Evolutionary conservation across 2,329 filamentous ascomycete species (phyloP), one percentile per base, ranked within the genome.

Genomic region (Xylariaceae sp.): DNA sequence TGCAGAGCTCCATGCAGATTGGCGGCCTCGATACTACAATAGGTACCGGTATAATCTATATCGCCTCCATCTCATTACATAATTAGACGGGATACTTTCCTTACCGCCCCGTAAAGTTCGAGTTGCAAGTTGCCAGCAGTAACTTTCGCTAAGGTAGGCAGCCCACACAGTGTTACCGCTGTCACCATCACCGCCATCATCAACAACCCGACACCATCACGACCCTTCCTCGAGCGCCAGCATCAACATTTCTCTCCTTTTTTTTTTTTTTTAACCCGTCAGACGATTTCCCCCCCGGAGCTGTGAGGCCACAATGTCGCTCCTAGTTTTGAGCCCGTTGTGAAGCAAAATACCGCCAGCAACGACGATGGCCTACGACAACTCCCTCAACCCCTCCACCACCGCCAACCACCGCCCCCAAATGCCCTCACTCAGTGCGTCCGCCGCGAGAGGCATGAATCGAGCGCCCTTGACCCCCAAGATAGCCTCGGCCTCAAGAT

Each of bases 401-500:
- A 71, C 70, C 69, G 75, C 74, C 66, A 73, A 76, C 65, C 76
- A 73, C 60, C 78, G 77, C 62, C 81, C 85, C 41, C 78, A 87
- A 66, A 85, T 85, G 74, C 87, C 89, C 51, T 80, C 84, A 56
- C 81, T 91, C 65, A 80, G 78, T 70, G 79, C 85, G 60, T 75
- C 83, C 45, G 81, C 79, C 46, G 76, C 80, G 63, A 77, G 84
- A 79, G 69, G 71, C 64, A 61, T 74, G 65, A 74, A 70, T 61
- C 74, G 76, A 56, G 64, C 73, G 34, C 79, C 80, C 52, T 64
- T 81, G 64, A 81, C 77, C 2, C 77, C 80, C 60, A 83, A 84
- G 72, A 76, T 83, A 50, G 77, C 80, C 30, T 65, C 72, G 53
- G 60, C 45, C 43, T 30, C 55, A 27, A 53, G 50, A 40, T 39